Conservation (phyloP, 768 basidiomycete species). For the Lactifluus volemus region DNA sequence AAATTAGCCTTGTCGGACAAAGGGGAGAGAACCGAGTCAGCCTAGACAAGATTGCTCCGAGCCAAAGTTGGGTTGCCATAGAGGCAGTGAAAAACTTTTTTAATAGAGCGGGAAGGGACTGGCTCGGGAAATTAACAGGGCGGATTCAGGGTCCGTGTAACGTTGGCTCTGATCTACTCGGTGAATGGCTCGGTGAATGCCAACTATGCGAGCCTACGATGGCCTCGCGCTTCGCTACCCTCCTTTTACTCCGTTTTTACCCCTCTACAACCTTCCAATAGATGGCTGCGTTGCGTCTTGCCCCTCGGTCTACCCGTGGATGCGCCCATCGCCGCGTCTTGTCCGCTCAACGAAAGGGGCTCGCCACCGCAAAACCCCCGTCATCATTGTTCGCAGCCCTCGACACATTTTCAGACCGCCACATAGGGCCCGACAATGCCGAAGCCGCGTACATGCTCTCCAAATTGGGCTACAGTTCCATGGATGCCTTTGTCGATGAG, state of each 20-base stretch:
- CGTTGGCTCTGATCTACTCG: conserved; percentile 32
- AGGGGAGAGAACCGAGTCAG: background rate
- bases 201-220: background rate
- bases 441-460: conserved; percentile 80
- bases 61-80: background rate
- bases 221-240: background rate
- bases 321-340: conserved; percentile 18
- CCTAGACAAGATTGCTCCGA: conserved; percentile 13
- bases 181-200: conserved; percentile 49
- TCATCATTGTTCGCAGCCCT: conserved; percentile 70
- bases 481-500: conserved; percentile 81
- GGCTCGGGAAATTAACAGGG: conserved; percentile 18
- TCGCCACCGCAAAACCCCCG: conserved; percentile 55
- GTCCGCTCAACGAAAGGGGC: conserved; percentile 28
- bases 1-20: background rate
- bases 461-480: conserved; percentile 71
- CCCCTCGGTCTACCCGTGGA: conserved; percentile 18
- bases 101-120: background rate
- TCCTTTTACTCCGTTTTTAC: conserved; percentile 2
- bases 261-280: background rate
- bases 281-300: conserved; percentile 15
- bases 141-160: background rate
- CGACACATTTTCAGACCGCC: conserved; percentile 84
- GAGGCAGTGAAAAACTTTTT: conserved; percentile 10
- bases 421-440: conserved; percentile 84